Percentiles rank a stretch among this genome's conserved stretches.
phyloP scores from a whole-genome alignment of 139 green algal genomes.

The Micractinium sp. region DNA sequence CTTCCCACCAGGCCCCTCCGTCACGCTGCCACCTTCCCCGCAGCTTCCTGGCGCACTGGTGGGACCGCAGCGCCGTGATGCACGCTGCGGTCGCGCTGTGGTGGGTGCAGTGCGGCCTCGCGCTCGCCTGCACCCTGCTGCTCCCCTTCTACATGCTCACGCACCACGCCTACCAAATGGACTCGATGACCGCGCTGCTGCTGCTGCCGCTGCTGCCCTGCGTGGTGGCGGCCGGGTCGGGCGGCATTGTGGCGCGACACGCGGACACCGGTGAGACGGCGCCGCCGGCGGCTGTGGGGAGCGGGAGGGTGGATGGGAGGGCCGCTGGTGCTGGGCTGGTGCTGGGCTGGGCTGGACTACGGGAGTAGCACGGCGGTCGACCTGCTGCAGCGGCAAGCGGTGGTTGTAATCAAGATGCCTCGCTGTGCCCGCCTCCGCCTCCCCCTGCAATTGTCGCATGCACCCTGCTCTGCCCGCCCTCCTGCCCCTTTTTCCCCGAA shows the following conservation, averaged over 20 bases:
- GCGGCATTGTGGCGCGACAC: neutral
- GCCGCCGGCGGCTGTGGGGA: neutral
- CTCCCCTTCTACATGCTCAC: slow-evolving; percentile 18
- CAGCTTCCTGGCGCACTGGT: neutral
- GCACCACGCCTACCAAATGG: neutral
- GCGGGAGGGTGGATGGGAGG: neutral
- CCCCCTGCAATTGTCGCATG: no score
- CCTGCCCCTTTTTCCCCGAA: no score
- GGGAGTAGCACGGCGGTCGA: no score
- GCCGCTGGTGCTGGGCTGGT: no score
- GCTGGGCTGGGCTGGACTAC: no score
- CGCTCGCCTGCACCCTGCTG: neutral
- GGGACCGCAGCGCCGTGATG: neutral
- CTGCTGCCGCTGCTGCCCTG: neutral
- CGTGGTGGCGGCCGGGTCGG: neutral
- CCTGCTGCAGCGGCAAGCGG: no score
- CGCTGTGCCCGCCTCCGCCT: no score
- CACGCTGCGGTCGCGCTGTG: neutral
- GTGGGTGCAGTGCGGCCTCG: neutral
- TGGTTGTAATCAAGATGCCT: no score
- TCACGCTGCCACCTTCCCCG: neutral
- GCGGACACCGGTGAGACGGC: neutral
- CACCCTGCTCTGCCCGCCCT: no score
- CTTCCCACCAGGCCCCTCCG: neutral
- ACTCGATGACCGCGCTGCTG: neutral